Evolutionary conservation across 169 alveolate species (phyloP).

Genomic region (Babesia divergens): DNA sequence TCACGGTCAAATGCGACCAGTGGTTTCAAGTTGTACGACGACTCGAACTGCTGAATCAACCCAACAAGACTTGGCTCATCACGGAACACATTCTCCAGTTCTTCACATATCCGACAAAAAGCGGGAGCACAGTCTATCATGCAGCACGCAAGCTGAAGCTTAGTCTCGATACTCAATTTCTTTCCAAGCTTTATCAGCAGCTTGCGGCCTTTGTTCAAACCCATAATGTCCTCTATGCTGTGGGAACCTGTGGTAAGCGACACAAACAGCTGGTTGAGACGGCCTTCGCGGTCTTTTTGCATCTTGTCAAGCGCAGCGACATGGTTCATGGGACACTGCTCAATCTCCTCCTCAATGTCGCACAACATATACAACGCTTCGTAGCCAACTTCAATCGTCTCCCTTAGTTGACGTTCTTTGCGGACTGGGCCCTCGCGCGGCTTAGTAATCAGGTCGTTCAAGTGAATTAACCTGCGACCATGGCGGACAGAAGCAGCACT

Average conservation of each 20-base stretch:
- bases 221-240: conserved; percentile 30
- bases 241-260: conserved; percentile 36
- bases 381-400: conserved; percentile 50
- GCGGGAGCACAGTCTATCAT: conserved; percentile 9
- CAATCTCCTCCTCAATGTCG: conserved; percentile 63
- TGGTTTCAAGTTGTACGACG: conserved; percentile 33
- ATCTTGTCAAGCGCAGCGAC: conserved; percentile 65
- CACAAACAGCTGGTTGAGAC: conserved; percentile 37
- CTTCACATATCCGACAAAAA: conserved; percentile 21
- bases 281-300: conserved; percentile 61
- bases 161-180: conserved; percentile 55
- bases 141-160: conserved; percentile 46
- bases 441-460: conserved; percentile 7
- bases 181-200: conserved; percentile 53
- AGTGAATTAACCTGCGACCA: conserved; percentile 54
- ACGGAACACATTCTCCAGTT: conserved; percentile 29
- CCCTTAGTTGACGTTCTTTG: conserved; percentile 28
- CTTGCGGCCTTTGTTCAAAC: conserved; percentile 51
- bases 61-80: neutral
- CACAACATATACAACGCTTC: conserved; percentile 55
- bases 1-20: conserved; percentile 53
- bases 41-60: conserved; percentile 12
- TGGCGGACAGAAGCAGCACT: conserved; percentile 62
- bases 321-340: conserved; percentile 68
- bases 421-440: neutral